Evolutionary conservation across 306 rosid species (phyloP).

Genomic region (Erythrophleum fordii): DNA sequence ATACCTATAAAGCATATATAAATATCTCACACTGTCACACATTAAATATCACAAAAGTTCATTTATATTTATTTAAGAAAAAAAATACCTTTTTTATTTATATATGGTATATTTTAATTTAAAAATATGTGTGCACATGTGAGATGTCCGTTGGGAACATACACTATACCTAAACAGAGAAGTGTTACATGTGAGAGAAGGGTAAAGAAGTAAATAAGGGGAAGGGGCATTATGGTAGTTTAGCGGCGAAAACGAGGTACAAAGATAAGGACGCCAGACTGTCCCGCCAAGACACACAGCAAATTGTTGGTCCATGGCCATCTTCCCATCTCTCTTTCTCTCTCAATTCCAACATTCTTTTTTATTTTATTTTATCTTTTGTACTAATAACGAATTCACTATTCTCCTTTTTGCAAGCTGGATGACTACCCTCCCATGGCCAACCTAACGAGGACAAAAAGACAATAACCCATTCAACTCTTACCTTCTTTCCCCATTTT

Average conservation of each 20-base stretch:
- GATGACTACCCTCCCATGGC: neutral
- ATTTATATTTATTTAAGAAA: no score
- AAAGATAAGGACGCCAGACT: constrained; percentile 70
- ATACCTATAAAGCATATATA: no score
- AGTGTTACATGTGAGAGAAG: neutral
- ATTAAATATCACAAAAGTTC: no score
- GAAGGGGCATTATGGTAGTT: constrained; percentile 56
- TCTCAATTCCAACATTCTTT: neutral
- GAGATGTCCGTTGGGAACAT: neutral
- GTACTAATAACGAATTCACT: neutral
- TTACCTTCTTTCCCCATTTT: neutral
- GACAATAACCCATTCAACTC: neutral
- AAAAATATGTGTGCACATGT: no score
- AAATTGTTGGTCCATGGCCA: constrained; percentile 7
- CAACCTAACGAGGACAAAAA: constrained; percentile 20
- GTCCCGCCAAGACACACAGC: constrained; percentile 69
- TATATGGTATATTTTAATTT: no score
- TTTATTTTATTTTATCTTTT: neutral
- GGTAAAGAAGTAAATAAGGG: constrained; percentile 33
- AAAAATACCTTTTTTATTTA: no score
- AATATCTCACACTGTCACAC: no score
- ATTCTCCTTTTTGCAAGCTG: neutral
- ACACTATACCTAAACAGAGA: no score
- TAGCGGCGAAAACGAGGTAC: constrained; percentile 47
- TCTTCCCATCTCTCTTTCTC: neutral